These are phyloP conservation scores for Gossypium trilobum DNA, from an alignment of 441 rosid species.

Conservation along the genomic window DNA sequence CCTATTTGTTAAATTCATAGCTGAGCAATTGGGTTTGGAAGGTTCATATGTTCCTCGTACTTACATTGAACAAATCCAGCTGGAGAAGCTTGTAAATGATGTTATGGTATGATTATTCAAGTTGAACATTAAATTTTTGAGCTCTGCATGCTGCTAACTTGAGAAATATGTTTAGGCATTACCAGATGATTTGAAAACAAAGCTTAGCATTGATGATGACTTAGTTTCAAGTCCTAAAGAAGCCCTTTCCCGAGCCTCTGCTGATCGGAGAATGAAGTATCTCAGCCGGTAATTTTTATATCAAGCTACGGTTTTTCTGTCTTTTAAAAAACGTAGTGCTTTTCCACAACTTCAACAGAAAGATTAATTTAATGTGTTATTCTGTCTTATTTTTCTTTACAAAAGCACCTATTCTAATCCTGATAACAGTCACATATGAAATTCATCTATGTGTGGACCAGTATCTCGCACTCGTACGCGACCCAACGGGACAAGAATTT, in stretches of 20 bases:
- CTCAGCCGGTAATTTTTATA: constrained; percentile 61
- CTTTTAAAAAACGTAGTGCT: neutral
- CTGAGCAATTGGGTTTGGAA: constrained; percentile 77
- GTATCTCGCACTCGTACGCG: constrained; percentile 62
- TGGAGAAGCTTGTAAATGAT: constrained; percentile 94
- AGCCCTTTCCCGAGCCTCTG: constrained; percentile 93
- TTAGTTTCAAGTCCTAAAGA: constrained; percentile 83
- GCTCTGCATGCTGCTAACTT: constrained; percentile 29
- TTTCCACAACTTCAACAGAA: neutral
- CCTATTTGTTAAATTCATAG: constrained; percentile 47
- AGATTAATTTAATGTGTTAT: neutral
- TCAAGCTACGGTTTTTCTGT: neutral
- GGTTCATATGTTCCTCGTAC: constrained; percentile 88
- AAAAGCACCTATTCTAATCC: neutral
- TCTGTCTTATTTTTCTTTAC: neutral
- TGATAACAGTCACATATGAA: neutral
- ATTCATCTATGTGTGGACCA: constrained; percentile 31
- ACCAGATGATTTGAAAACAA: constrained; percentile 86
- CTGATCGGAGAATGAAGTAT: constrained; percentile 79
- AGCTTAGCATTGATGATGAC: constrained; percentile 90
- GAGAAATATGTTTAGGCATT: constrained; percentile 55
- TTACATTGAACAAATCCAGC: constrained; percentile 92
- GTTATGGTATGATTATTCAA: constrained; percentile 60
- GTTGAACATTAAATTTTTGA: constrained; percentile 6
- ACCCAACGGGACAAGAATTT: constrained; percentile 56